These are phyloP conservation scores for Rhizopogon rudus DNA, from an alignment of 768 basidiomycete species.

Conservation along the genomic window DNA sequence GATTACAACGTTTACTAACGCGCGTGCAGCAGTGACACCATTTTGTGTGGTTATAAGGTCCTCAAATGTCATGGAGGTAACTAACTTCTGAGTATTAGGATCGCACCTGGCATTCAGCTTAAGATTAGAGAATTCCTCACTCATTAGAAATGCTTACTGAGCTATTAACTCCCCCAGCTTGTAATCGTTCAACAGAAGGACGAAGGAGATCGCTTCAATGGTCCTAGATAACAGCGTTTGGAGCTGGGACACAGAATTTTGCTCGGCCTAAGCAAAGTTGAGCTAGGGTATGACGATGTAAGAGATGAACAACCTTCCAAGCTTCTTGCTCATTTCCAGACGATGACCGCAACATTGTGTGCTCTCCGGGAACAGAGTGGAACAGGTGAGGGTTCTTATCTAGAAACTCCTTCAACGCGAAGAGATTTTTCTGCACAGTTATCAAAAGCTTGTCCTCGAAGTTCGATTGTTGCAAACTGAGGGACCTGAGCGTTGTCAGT, in stretches of 20 bases:
- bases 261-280: slow-evolving; percentile 57
- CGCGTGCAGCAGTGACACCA: slow-evolving; percentile 85
- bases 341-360: slow-evolving; percentile 47
- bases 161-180: slow-evolving; percentile 78
- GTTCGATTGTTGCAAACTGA: slow-evolving; percentile 51
- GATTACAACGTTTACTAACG: slow-evolving; percentile 91
- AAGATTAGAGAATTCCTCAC: neutral
- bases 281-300: slow-evolving; percentile 1
- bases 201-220: slow-evolving; percentile 92
- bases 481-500: slow-evolving; percentile 25
- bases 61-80: slow-evolving; percentile 74
- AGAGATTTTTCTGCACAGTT: slow-evolving; percentile 75
- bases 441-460: slow-evolving; percentile 59
- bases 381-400: slow-evolving; percentile 83
- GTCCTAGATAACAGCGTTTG: slow-evolving; percentile 72
- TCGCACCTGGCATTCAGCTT: slow-evolving; percentile 54
- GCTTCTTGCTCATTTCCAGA: slow-evolving; percentile 76
- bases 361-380: slow-evolving; percentile 72
- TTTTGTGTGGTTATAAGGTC: slow-evolving; percentile 80
- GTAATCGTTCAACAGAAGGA: slow-evolving; percentile 90
- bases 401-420: slow-evolving; percentile 69
- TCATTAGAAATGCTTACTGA: slow-evolving; percentile 44
- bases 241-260: slow-evolving; percentile 75
- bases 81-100: slow-evolving; percentile 59
- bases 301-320: slow-evolving; percentile 58